These are phyloP conservation scores for Metroxylon sagu DNA, from an alignment of 176 grass and related monocot species.

Conservation along the genomic window DNA sequence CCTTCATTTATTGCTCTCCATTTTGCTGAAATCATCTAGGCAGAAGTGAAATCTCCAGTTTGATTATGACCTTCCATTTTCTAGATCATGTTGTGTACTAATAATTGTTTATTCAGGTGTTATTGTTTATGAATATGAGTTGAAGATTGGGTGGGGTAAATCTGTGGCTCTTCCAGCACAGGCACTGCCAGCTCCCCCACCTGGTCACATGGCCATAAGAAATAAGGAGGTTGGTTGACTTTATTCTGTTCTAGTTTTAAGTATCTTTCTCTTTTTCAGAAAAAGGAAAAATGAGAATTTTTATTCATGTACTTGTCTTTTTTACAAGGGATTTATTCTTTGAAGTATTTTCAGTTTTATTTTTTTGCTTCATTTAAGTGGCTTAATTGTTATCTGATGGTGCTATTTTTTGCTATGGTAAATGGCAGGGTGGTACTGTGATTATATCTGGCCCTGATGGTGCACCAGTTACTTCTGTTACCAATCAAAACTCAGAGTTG, in stretches of 20 bases:
- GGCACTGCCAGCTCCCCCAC: slow-evolving; percentile 88
- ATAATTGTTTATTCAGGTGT: slow-evolving; percentile 43
- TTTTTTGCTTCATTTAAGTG: too few species aligned
- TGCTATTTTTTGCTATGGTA: too few species aligned
- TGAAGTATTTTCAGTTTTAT: too few species aligned
- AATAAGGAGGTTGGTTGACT: slow-evolving; percentile 68
- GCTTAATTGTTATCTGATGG: too few species aligned
- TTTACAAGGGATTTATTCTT: too few species aligned
- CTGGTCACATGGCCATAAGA: slow-evolving; percentile 98
- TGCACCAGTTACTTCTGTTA: slow-evolving; percentile 56
- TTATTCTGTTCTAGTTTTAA: not conserved
- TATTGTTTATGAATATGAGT: slow-evolving; percentile 92
- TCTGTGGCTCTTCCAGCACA: slow-evolving; percentile 95
- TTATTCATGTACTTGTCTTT: too few species aligned
- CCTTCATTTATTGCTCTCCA: too few species aligned
- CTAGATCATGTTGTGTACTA: too few species aligned
- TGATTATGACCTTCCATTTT: too few species aligned
- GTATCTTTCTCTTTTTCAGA: not conserved
- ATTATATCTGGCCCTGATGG: slow-evolving; percentile 79
- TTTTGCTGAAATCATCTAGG: too few species aligned
- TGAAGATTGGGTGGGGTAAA: slow-evolving; percentile 98
- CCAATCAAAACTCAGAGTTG: slow-evolving; percentile 76
- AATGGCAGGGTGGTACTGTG: slow-evolving; percentile 65
- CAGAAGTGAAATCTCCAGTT: too few species aligned
- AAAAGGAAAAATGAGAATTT: too few species aligned